Evolutionary conservation across 257 asterid species (phyloP).

Genomic region (Ligustrum vulgare): DNA sequence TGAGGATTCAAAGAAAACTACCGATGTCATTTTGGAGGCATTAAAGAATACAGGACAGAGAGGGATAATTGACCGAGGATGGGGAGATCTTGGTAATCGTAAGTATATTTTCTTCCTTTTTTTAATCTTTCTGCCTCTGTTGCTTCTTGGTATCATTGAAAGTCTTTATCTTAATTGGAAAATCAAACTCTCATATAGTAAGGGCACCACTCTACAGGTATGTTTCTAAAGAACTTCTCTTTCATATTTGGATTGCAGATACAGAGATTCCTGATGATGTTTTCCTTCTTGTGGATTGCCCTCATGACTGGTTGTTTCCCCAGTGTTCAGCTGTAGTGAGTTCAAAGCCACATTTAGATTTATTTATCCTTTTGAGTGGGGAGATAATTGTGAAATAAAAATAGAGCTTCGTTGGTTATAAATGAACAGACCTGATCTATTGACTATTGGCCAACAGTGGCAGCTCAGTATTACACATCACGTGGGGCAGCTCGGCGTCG

Average conservation of each 20-base stretch:
- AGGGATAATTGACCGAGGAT: constrained; percentile 96
- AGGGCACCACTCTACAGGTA: neutral
- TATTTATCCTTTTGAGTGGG: neutral
- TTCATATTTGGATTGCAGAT: constrained; percentile 42
- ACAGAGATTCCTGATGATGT: constrained; percentile 71
- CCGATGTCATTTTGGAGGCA: constrained; percentile 76
- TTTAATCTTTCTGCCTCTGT: neutral
- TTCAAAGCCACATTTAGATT: constrained; percentile 21
- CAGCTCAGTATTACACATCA: too few species aligned
- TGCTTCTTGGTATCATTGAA: constrained; percentile 9
- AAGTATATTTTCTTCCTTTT: constrained; percentile 38
- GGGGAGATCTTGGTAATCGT: constrained; percentile 98
- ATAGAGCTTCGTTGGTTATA: neutral
- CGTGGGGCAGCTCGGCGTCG: too few species aligned
- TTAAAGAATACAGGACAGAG: constrained; percentile 81
- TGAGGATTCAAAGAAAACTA: constrained; percentile 79
- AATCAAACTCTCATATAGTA: neutral
- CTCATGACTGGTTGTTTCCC: constrained; percentile 99
- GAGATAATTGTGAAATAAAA: neutral
- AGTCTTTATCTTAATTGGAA: constrained; percentile 4
- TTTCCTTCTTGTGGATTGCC: constrained; percentile 80
- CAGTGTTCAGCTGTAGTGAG: constrained; percentile 97
- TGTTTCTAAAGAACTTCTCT: constrained; percentile 4
- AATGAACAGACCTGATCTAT: neutral
- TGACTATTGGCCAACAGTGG: too few species aligned